phyloP scores from a whole-genome alignment of 805 yeast genomes.

The Candida adriatica region DNA sequence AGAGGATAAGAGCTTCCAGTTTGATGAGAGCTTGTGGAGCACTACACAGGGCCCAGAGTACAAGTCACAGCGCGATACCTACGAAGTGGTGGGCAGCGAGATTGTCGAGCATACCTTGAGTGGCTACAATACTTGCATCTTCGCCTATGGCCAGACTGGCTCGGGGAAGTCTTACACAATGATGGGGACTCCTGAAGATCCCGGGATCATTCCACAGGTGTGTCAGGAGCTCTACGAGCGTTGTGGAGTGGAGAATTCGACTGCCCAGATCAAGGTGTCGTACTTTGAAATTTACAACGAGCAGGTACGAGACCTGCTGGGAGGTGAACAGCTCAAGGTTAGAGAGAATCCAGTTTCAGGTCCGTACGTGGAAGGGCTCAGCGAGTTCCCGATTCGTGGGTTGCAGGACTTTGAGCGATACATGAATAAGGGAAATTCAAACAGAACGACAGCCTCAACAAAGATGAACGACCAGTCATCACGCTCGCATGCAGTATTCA shows the following conservation, averaged over 20 bases:
- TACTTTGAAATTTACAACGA: constrained; percentile 77
- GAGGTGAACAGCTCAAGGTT: constrained; percentile 28
- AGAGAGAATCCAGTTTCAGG: constrained; percentile 63
- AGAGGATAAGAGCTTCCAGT: constrained; percentile 32
- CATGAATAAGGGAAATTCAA: constrained; percentile 43
- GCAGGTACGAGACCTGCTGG: constrained; percentile 58
- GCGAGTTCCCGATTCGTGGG: constrained; percentile 43
- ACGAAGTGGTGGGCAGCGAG: constrained; percentile 48
- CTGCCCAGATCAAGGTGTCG: constrained; percentile 43
- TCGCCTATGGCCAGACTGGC: constrained; percentile 81
- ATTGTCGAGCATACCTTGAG: constrained; percentile 55
- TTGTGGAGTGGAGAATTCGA: constrained; percentile 26
- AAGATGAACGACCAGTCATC: constrained; percentile 67
- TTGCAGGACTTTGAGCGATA: constrained; percentile 41
- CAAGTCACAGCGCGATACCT: constrained; percentile 45
- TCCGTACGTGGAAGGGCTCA: constrained; percentile 65
- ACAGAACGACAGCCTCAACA: constrained; percentile 67
- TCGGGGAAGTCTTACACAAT: constrained; percentile 82
- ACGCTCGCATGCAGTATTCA: constrained; percentile 76
- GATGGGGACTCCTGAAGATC: constrained; percentile 56
- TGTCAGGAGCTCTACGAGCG: constrained; percentile 46
- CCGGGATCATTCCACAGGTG: constrained; percentile 63
- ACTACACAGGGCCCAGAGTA: constrained; percentile 23
- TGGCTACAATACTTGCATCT: constrained; percentile 69
- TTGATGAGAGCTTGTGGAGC: constrained; percentile 50